These are phyloP conservation scores for Colletotrichum musicola DNA, from an alignment of 2,329 filamentous ascomycete genomes.

Conservation along the genomic window DNA sequence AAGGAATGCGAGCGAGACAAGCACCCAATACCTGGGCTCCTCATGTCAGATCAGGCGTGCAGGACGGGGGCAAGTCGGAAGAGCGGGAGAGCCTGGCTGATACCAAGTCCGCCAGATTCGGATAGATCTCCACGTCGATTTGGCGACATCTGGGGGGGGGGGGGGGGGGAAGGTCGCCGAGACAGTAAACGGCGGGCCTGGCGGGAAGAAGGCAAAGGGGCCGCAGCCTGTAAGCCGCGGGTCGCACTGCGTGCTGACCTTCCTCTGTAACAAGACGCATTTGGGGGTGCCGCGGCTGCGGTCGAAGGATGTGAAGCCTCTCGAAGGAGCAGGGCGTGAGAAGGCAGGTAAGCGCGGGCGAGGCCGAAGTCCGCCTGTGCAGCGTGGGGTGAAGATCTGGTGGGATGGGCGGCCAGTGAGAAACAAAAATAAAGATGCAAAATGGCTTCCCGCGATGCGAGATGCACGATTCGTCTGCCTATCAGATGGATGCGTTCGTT, in stretches of 20 bases:
- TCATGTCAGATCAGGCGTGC: conserved; percentile 30
- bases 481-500: not conserved
- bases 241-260: not conserved
- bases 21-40: not conserved
- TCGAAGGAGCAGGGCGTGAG: not conserved
- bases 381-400: not conserved
- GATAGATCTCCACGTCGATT: conserved; percentile 17
- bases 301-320: not conserved
- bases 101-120: not conserved
- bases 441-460: not conserved
- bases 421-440: not conserved
- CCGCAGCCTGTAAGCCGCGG: conserved; percentile 12
- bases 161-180: no score
- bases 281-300: not conserved
- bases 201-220: conserved; percentile 5
- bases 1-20: not conserved
- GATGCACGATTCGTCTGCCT: not conserved
- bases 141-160: conserved; percentile 12
- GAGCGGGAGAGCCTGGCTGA: not conserved
- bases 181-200: not conserved
- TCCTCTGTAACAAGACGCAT: no score
- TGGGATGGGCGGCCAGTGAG: not conserved
- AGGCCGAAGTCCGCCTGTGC: conserved; percentile 10
- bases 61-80: conserved; percentile 1
- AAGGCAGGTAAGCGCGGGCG: not conserved